Conservation (phyloP, 345 rosid genomes). For the Eucalyptus marginata region DNA sequence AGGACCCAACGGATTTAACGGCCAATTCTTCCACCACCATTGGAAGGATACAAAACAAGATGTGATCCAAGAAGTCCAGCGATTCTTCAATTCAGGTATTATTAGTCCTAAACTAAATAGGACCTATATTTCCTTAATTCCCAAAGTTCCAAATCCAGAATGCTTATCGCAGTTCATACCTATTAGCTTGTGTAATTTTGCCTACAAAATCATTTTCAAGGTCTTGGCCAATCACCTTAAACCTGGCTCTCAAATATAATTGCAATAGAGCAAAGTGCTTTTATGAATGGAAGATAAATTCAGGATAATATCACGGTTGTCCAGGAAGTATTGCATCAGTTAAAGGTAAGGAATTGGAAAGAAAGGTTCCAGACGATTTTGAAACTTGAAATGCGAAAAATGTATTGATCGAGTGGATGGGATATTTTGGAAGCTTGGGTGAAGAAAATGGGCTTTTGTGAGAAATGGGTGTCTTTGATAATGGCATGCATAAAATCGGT, state of each 20-base stretch:
- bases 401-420: fast-evolving
- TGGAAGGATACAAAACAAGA: background rate
- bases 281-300: background rate
- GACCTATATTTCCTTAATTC: background rate
- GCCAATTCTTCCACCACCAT: background rate
- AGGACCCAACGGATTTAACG: fast-evolving
- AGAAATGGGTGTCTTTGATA: background rate
- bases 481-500: background rate
- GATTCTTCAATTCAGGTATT: background rate
- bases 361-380: background rate
- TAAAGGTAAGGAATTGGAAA: background rate
- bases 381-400: background rate
- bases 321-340: background rate
- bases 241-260: background rate
- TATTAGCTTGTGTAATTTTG: background rate
- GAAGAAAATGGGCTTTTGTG: background rate
- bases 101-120: too few species aligned
- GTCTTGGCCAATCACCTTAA: background rate
- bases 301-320: too few species aligned
- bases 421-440: background rate
- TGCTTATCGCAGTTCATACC: background rate
- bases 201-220: background rate
- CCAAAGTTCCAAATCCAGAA: background rate
- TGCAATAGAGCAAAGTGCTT: background rate
- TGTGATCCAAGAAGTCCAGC: background rate